Conservation (phyloP, 1,284 basidiomycete genomes). For the Trametes polyzona region DNA sequence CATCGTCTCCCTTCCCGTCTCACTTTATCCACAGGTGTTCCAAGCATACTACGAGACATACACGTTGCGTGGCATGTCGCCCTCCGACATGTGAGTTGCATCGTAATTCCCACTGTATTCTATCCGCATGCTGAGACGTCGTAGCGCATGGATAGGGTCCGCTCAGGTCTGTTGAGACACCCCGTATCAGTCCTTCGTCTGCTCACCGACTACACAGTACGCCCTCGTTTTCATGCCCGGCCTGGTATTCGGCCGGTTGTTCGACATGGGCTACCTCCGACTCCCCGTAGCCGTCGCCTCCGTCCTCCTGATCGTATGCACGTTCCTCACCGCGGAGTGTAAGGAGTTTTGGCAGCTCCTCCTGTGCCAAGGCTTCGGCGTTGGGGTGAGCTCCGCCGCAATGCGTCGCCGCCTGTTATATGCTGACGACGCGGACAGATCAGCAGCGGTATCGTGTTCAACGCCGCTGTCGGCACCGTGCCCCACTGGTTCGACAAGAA, state of each 20-base stretch:
- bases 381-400: constrained; percentile 40
- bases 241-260: constrained; percentile 52
- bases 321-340: constrained; percentile 55
- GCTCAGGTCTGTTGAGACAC: constrained; percentile 49
- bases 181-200: not conserved
- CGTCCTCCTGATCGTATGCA: constrained; percentile 44
- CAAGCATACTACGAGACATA: constrained; percentile 48
- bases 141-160: constrained; percentile 76
- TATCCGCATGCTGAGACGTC: not conserved
- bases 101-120: not conserved
- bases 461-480: constrained; percentile 45
- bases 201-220: constrained; percentile 34
- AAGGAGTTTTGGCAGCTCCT: constrained; percentile 56
- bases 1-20: not conserved
- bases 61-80: constrained; percentile 36
- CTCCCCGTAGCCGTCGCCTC: constrained; percentile 40
- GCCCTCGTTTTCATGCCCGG: constrained; percentile 50
- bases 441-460: constrained; percentile 45
- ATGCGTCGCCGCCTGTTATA: not conserved
- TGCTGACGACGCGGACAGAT: constrained; percentile 22
- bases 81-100: constrained; percentile 57
- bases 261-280: constrained; percentile 55
- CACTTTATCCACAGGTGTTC: constrained; percentile 39
- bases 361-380: constrained; percentile 50
- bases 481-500: constrained; percentile 54